Evolutionary conservation across 1,139 yeast genomes (phyloP).

Genomic region (Lodderomyces orthopsilosis): DNA sequence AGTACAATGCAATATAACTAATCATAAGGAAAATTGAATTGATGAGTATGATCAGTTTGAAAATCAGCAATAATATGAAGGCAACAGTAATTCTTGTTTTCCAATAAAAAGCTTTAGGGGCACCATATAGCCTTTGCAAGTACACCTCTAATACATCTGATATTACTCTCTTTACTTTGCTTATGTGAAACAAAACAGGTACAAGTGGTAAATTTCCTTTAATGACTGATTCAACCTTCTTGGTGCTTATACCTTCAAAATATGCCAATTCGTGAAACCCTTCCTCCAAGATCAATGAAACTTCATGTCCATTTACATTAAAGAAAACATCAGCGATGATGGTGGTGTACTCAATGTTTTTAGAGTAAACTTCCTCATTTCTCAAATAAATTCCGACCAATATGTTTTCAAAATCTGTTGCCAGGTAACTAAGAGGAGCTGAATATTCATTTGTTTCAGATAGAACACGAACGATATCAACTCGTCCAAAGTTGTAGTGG

Average conservation of each 20-base stretch:
- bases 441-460: not conserved
- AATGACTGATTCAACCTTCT: slow-evolving; percentile 6
- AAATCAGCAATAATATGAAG: not conserved
- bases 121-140: slow-evolving; percentile 7
- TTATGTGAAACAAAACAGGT: slow-evolving; percentile 2
- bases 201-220: slow-evolving; percentile 7
- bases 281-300: slow-evolving; percentile 18
- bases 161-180: not conserved
- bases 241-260: not conserved
- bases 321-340: slow-evolving; percentile 14
- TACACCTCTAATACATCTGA: slow-evolving; percentile 4
- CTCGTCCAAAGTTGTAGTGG: slow-evolving; percentile 8
- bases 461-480: slow-evolving; percentile 19
- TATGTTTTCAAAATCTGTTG: slow-evolving; percentile 11
- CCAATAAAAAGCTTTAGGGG: not conserved
- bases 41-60: slow-evolving; percentile 7
- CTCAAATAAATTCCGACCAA: slow-evolving; percentile 22
- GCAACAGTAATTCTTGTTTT: not conserved
- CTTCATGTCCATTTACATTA: slow-evolving; percentile 6
- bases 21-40: slow-evolving; percentile 7
- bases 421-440: not conserved
- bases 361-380: slow-evolving; percentile 20
- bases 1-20: slow-evolving; percentile 6
- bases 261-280: slow-evolving; percentile 11
- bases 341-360: slow-evolving; percentile 16